phyloP scores from a whole-genome alignment of 148 eudicot species.

The Talinum fruticosum region DNA sequence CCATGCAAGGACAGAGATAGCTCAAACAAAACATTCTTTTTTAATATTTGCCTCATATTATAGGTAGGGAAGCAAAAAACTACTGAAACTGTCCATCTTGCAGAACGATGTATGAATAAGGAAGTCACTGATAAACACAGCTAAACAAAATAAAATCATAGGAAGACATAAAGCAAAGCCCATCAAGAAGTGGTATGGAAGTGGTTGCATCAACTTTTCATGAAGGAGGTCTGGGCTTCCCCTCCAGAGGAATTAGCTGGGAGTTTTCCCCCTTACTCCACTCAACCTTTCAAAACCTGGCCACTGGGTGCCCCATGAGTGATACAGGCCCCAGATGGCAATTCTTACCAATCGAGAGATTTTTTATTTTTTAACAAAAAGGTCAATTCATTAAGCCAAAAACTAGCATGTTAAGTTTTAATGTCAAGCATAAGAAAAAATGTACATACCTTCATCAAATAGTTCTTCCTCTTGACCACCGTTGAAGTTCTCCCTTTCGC shows the following conservation, averaged over 20 bases:
- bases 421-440: background rate
- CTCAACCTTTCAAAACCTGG: background rate
- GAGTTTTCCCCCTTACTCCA: background rate
- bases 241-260: no score
- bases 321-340: background rate
- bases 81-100: background rate
- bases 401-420: background rate
- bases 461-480: constrained; percentile 64
- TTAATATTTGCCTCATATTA: background rate
- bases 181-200: no score
- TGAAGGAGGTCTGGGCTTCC: no score
- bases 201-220: background rate
- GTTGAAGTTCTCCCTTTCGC: constrained; percentile 65
- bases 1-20: background rate
- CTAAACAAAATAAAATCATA: background rate
- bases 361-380: background rate
- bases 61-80: background rate
- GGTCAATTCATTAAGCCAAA: background rate
- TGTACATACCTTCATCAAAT: constrained; percentile 55
- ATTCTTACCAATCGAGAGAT: background rate
- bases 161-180: background rate
- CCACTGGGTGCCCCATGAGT: background rate
- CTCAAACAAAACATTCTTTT: background rate
- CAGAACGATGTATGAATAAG: background rate
- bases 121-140: background rate